Evolutionary conservation across 495 filamentous ascomycete species (phyloP), one percentile per base, ranked within the genome.

Genomic region (Aspergillus bridgeri): DNA sequence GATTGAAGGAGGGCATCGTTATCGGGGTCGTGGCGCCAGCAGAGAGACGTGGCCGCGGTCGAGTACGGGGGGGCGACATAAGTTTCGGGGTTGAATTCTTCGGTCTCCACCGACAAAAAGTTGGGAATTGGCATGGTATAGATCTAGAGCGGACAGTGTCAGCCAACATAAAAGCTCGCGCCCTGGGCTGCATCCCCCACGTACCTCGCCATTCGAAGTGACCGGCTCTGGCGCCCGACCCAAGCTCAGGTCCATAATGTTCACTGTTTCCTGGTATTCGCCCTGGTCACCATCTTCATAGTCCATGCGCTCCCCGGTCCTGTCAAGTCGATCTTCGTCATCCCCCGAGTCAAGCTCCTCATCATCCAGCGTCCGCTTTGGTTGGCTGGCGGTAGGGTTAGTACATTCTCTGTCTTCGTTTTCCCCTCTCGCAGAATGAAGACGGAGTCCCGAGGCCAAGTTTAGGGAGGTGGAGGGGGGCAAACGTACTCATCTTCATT

Each of bases 291-390:
- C 56, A 57, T 69, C 65, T 6, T 80, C 76, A 8, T 80, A 80
- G n/a, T 83, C 80, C 59, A 78, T 76, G 45, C 62, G 71, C 48
- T 78, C 73, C 49, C 62, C 68, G 17, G 62, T 59, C 9, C 82
- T 78, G 65, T 87, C 84, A 57, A 69, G 66, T 43, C 83, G 75
- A 48, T 74, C 82, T 57, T 83, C 77, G 62, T 91, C 89, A 60
- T 88, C 86, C n/a, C 87, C 91, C 9, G 91, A 96, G 57, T 87
- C 89, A 2, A 95, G 74, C 23, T 91, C 90, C 47, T 84, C 80
- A 65, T 96, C 90, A 56, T 87, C 82, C 17, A 90, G 73, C 54
- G 77, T 78, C 52, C 83, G 84, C 58, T 72, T 64, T n/a, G 63
- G 66, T 53, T 65, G 70, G 64, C 83, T 87, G 57, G 72, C 60